Conservation (phyloP, 2,329 filamentous ascomycete species). For the Rhynchosporium agropyri region DNA sequence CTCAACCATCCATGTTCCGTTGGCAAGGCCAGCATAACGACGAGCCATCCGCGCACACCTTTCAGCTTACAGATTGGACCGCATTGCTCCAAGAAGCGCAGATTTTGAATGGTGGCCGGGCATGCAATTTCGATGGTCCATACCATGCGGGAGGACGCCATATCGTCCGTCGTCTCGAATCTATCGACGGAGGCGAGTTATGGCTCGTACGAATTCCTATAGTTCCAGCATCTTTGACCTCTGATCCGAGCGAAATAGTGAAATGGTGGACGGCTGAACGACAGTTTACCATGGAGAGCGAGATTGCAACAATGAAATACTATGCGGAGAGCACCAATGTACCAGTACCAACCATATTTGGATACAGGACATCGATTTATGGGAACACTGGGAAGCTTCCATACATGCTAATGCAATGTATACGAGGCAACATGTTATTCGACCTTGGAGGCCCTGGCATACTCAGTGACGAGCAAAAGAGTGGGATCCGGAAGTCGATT, state of each 20-base stretch:
- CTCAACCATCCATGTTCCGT: neutral
- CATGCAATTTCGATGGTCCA: neutral
- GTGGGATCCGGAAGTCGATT: neutral
- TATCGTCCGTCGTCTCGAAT: neutral
- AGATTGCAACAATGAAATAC: conserved; percentile 1
- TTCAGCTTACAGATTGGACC: neutral
- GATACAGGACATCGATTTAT: neutral
- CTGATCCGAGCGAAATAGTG: neutral
- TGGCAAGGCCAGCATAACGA: neutral
- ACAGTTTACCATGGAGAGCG: neutral
- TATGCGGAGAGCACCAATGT: neutral
- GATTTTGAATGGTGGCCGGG: neutral
- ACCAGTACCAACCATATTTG: neutral
- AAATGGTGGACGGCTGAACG: neutral
- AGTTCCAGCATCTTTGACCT: neutral
- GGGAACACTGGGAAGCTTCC: neutral
- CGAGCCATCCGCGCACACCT: neutral
- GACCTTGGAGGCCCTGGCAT: neutral
- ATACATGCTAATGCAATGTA: neutral
- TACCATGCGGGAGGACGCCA: neutral
- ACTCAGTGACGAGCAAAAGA: neutral
- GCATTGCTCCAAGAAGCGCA: neutral
- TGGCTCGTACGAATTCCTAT: neutral
- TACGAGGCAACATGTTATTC: neutral
- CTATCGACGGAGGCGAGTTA: neutral